phyloP scores from a whole-genome alignment of 345 rosid genomes.

The Eucalyptus sp. region DNA sequence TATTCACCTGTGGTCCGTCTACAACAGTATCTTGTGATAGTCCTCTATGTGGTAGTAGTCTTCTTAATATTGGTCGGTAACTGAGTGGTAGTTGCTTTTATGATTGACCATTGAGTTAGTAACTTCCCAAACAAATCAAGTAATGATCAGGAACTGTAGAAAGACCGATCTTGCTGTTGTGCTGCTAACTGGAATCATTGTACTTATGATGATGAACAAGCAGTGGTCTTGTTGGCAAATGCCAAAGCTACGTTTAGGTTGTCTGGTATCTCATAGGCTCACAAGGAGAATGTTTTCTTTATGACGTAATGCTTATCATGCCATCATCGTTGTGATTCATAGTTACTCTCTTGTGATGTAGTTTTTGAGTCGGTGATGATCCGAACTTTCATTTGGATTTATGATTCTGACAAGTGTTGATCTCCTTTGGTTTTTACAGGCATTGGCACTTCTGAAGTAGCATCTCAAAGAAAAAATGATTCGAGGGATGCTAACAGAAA shows the following conservation, averaged over 20 bases:
- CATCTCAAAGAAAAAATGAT: background rate
- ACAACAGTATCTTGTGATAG: background rate
- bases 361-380: no score
- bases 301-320: background rate
- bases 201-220: background rate
- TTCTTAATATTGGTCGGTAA: background rate
- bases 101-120: background rate
- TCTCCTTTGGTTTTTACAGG: background rate
- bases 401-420: background rate
- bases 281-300: background rate
- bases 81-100: background rate
- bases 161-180: background rate
- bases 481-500: background rate
- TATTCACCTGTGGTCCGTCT: background rate
- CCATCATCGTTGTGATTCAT: background rate
- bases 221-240: background rate
- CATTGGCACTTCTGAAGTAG: background rate
- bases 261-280: background rate
- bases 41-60: background rate
- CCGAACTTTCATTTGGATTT: no score
- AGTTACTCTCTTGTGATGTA: background rate
- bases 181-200: background rate
- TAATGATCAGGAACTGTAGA: background rate
- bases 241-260: background rate
- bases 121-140: background rate